phyloP scores from a whole-genome alignment of 129 eudicot genomes.

The Chrysanthemum lavandulifolium region DNA sequence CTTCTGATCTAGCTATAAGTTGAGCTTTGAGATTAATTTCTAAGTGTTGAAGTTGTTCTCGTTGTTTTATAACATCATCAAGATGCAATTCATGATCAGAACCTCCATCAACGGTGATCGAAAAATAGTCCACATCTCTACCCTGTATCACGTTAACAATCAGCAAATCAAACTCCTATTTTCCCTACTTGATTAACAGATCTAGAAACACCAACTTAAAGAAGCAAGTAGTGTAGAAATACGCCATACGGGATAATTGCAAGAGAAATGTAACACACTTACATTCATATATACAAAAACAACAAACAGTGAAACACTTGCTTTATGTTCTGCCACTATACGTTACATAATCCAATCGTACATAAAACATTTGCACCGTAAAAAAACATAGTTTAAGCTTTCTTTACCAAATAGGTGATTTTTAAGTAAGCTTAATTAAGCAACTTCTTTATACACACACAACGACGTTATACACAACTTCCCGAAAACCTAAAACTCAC shows the following conservation, averaged over 20 bases:
- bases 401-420: too few relatives aligned
- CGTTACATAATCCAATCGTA: too few relatives aligned
- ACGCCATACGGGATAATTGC: neutral
- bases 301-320: too few relatives aligned
- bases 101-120: slow-evolving; percentile 50
- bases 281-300: too few relatives aligned
- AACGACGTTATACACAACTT: too few relatives aligned
- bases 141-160: slow-evolving; percentile 65
- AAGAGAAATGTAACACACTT: too few relatives aligned
- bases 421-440: too few relatives aligned
- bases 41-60: slow-evolving; percentile 79
- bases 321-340: too few relatives aligned
- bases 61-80: slow-evolving; percentile 55
- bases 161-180: slow-evolving; percentile 39
- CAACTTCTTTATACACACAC: too few relatives aligned
- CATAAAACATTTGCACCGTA: too few relatives aligned
- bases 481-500: too few relatives aligned
- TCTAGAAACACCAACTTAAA: slow-evolving; percentile 1
- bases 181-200: neutral
- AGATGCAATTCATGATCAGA: slow-evolving; percentile 61
- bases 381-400: too few relatives aligned
- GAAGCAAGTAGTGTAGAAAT: neutral
- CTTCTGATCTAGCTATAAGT: slow-evolving; percentile 67
- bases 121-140: slow-evolving; percentile 63
- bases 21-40: slow-evolving; percentile 80